Evolutionary conservation across 75 land plant species (phyloP).

Genomic region (Pinus tabuliformis): DNA sequence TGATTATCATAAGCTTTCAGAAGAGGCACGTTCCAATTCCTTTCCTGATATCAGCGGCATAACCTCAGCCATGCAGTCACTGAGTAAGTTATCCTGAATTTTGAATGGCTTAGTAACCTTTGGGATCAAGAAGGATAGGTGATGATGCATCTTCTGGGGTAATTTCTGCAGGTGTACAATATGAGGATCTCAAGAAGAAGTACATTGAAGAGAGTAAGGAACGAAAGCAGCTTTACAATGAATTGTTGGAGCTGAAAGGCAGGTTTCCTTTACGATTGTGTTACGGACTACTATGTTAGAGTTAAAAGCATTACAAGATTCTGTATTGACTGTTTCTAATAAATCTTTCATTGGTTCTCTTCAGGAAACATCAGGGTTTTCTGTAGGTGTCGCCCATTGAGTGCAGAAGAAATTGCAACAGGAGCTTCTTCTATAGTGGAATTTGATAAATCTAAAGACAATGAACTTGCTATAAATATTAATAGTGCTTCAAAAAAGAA

Average conservation of each 20-base stretch:
- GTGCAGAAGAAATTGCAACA: slow-evolving; percentile 29
- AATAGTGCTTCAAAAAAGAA: slow-evolving; percentile 27
- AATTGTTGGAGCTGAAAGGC: slow-evolving; percentile 30
- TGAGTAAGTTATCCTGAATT: not conserved
- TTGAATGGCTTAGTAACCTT: not conserved
- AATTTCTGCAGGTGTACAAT: slow-evolving; percentile 4
- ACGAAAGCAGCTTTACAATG: slow-evolving; percentile 28
- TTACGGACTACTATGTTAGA: slow-evolving; percentile 28
- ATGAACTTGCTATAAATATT: slow-evolving; percentile 16
- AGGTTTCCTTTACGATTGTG: slow-evolving; percentile 45
- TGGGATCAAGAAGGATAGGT: not conserved
- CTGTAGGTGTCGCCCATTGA: slow-evolving; percentile 55
- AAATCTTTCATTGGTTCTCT: slow-evolving; percentile 7
- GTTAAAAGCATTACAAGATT: not conserved
- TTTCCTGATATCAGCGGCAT: not conserved
- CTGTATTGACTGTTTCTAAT: no score
- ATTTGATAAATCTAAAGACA: slow-evolving; percentile 40
- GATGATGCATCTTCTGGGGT: not conserved
- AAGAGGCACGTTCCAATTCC: not conserved
- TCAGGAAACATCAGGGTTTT: slow-evolving; percentile 58
- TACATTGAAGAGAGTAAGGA: slow-evolving; percentile 13
- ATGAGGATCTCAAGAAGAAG: slow-evolving; percentile 16
- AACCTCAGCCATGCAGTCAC: not conserved
- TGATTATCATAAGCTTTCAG: not conserved
- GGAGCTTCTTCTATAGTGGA: slow-evolving; percentile 33